Percentiles rank a stretch among this genome's conserved stretches.
Evolutionary conservation across 108 stramenopile species (phyloP).

Genomic region (Stephanodiscus minutulus): DNA sequence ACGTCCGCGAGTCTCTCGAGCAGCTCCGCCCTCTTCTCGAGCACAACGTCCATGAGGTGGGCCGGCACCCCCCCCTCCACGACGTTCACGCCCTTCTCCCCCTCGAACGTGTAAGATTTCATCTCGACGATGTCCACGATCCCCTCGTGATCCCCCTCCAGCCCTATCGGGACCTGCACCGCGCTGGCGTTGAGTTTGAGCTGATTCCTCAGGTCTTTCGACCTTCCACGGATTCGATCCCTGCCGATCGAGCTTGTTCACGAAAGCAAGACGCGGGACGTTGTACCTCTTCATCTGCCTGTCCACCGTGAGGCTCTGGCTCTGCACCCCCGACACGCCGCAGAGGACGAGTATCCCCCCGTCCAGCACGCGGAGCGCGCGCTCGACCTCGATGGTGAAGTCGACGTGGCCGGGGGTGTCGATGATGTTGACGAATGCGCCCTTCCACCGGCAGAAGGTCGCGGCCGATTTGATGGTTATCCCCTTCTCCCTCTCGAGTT

Average conservation of each 20-base stretch:
- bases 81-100: slow-evolving; percentile 88
- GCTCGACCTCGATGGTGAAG: slow-evolving; percentile 97
- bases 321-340: slow-evolving; percentile 98
- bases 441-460: slow-evolving; percentile 97
- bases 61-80: slow-evolving; percentile 86
- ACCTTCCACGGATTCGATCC: slow-evolving; percentile 94
- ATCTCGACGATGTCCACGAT: slow-evolving; percentile 91
- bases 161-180: slow-evolving; percentile 96
- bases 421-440: slow-evolving; percentile 98
- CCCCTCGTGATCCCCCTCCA: slow-evolving; percentile 91
- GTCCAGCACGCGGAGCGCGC: slow-evolving; percentile 98
- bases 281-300: slow-evolving; percentile 99
- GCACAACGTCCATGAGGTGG: slow-evolving; percentile 71
- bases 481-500: slow-evolving; percentile 97
- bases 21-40: slow-evolving; percentile 82
- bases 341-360: slow-evolving; percentile 97
- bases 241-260: slow-evolving; percentile 99
- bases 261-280: slow-evolving; percentile 97
- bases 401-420: slow-evolving; percentile 99
- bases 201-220: slow-evolving; percentile 79
- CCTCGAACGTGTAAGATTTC: slow-evolving; percentile 80
- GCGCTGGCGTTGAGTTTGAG: slow-evolving; percentile 95
- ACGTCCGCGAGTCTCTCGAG: slow-evolving; percentile 95
- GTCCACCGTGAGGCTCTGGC: slow-evolving; percentile 98
- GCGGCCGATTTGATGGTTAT: slow-evolving; percentile 99